These are phyloP conservation scores for Paramecium sonneborni DNA, from an alignment of 73 alveolate genomes.

Conservation along the genomic window DNA sequence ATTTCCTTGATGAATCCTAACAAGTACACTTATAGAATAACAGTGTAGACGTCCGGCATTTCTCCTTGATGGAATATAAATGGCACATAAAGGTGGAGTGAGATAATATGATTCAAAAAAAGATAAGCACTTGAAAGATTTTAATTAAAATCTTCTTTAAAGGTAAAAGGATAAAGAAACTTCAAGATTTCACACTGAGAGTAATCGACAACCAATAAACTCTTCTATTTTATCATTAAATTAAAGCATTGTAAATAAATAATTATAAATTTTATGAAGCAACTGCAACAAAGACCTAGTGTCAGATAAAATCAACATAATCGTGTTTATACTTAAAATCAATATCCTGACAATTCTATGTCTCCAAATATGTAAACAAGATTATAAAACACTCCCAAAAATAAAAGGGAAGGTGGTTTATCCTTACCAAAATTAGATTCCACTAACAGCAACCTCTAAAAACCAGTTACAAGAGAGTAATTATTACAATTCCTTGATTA, in stretches of 20 bases:
- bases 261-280: constrained; percentile 25
- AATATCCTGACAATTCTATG: neutral
- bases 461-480: neutral
- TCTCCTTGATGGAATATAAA: neutral
- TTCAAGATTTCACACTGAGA: neutral
- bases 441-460: neutral
- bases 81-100: neutral
- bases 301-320: neutral
- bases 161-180: no score
- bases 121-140: neutral
- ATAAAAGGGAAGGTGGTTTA: neutral
- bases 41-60: neutral
- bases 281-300: neutral
- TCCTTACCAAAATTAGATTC: constrained; percentile 15
- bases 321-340: neutral
- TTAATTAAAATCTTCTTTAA: no score
- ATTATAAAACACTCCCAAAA: neutral
- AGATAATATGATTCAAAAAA: neutral
- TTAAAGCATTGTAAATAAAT: neutral
- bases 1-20: neutral
- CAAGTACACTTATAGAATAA: neutral
- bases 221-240: neutral
- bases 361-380: neutral
- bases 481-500: neutral
- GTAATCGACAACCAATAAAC: neutral